phyloP scores from a whole-genome alignment of 805 yeast genomes.

The Kodamaea leandrae region DNA sequence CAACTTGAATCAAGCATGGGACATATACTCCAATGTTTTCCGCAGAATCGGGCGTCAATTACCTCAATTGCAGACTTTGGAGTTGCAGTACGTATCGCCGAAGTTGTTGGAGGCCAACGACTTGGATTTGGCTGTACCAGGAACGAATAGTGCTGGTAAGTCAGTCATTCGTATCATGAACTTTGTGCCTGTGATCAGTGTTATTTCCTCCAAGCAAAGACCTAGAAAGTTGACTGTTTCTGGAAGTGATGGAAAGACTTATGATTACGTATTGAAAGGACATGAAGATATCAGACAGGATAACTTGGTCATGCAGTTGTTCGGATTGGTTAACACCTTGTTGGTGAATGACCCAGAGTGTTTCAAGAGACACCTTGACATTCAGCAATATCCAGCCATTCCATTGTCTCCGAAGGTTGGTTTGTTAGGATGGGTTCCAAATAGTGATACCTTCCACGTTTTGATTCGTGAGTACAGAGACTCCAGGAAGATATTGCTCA shows the following conservation, averaged over 20 bases:
- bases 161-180: slow-evolving; percentile 68
- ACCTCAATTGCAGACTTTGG: slow-evolving; percentile 82
- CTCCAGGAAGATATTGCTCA: slow-evolving; percentile 80
- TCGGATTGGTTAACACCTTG: slow-evolving; percentile 90
- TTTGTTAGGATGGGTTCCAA: slow-evolving; percentile 93
- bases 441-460: slow-evolving; percentile 94
- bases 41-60: slow-evolving; percentile 85
- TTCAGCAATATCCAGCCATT: slow-evolving; percentile 88
- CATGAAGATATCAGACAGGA: slow-evolving; percentile 98
- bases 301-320: slow-evolving; percentile 94
- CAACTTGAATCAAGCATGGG: slow-evolving; percentile 96
- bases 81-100: slow-evolving; percentile 92
- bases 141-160: slow-evolving; percentile 84
- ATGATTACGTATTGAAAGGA: slow-evolving; percentile 81
- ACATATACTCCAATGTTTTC: slow-evolving; percentile 89
- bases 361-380: slow-evolving; percentile 91
- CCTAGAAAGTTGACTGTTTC: slow-evolving; percentile 78
- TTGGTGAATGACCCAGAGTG: slow-evolving; percentile 90
- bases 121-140: slow-evolving; percentile 88
- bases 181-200: slow-evolving; percentile 81
- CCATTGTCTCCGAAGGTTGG: slow-evolving; percentile 98
- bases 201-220: slow-evolving; percentile 92
- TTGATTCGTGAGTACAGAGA: slow-evolving; percentile 91
- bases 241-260: slow-evolving; percentile 92
- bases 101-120: slow-evolving; percentile 74